Percentiles rank a stretch among this genome's conserved stretches.
Conservation (phyloP, 106 monocot species). For the Amphibolis antarctica region DNA sequence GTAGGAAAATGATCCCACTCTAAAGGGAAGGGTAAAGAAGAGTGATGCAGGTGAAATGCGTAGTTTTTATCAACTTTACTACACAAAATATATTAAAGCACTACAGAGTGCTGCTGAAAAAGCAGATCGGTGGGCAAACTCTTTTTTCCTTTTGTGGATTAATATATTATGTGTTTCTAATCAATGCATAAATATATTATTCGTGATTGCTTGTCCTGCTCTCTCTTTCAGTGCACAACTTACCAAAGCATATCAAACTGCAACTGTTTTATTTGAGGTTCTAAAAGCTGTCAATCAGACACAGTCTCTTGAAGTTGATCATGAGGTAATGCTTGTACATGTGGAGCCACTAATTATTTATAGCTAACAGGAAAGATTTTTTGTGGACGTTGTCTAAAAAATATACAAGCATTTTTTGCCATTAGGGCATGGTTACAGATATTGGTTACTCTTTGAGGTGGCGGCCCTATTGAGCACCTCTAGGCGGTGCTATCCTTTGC, state of each 20-base stretch:
- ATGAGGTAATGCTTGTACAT: conserved; percentile 33
- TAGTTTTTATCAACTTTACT: conserved; percentile 75
- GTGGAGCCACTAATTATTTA: too few species aligned
- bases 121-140: conserved; percentile 69
- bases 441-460: too few species aligned
- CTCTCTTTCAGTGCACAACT: conserved; percentile 54
- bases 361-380: neutral
- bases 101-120: conserved; percentile 80
- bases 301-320: conserved; percentile 70
- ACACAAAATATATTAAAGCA: conserved; percentile 80
- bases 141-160: neutral
- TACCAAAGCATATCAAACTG: conserved; percentile 95
- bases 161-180: too few species aligned
- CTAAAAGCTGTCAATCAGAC: conserved; percentile 77
- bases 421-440: too few species aligned
- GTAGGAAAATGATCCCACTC: conserved; percentile 90
- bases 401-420: too few species aligned
- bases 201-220: too few species aligned
- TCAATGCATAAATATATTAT: neutral
- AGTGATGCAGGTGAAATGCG: conserved; percentile 97
- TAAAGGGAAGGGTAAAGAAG: conserved; percentile 43
- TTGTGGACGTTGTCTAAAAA: too few species aligned
- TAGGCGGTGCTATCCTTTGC: too few species aligned
- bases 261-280: conserved; percentile 89
- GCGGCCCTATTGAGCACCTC: too few species aligned